Evolutionary conservation across 169 alveolate genomes (phyloP).

Genomic region (Plasmodium falciparum): DNA sequence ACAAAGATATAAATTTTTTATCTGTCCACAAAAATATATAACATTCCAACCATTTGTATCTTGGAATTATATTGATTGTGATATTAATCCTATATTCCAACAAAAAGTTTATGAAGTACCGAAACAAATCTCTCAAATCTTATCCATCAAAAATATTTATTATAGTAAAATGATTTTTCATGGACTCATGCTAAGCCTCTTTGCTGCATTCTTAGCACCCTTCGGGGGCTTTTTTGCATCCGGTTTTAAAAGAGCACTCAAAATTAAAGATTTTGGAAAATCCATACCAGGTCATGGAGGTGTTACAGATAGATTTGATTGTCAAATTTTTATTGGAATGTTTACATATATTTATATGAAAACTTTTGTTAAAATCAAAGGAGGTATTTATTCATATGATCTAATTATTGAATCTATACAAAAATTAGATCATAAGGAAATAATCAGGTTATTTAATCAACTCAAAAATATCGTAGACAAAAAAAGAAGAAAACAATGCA

Average conservation of each 20-base stretch:
- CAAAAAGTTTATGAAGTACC: conserved; percentile 68
- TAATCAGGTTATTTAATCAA: conserved; percentile 38
- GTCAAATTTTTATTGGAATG: conserved; percentile 94
- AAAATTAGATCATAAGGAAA: conserved; percentile 49
- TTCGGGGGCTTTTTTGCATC: conserved; percentile 99
- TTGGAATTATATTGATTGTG: conserved; percentile 76
- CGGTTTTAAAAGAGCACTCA: conserved; percentile 98
- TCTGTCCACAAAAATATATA: conserved; percentile 93
- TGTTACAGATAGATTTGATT: conserved; percentile 98
- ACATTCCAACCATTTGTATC: conserved; percentile 90
- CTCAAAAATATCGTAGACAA: conserved; percentile 51
- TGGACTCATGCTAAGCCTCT: conserved; percentile 94
- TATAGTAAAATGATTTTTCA: conserved; percentile 90
- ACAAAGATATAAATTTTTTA: conserved; percentile 82
- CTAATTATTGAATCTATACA: conserved; percentile 63
- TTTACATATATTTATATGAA: conserved; percentile 89
- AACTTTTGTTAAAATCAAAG: conserved; percentile 73
- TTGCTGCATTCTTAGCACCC: conserved; percentile 98
- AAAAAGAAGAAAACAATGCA: neutral
- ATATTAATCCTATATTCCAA: conserved; percentile 76
- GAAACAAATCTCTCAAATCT: conserved; percentile 30
- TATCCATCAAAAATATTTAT: conserved; percentile 32
- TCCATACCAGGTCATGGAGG: conserved; percentile 99
- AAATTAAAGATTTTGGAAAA: conserved; percentile 98
- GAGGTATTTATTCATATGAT: conserved; percentile 38